Percentiles rank a stretch among this genome's conserved stretches.
phyloP scores from a whole-genome alignment of 257 asterid genomes.

The Salvia hispanica region DNA sequence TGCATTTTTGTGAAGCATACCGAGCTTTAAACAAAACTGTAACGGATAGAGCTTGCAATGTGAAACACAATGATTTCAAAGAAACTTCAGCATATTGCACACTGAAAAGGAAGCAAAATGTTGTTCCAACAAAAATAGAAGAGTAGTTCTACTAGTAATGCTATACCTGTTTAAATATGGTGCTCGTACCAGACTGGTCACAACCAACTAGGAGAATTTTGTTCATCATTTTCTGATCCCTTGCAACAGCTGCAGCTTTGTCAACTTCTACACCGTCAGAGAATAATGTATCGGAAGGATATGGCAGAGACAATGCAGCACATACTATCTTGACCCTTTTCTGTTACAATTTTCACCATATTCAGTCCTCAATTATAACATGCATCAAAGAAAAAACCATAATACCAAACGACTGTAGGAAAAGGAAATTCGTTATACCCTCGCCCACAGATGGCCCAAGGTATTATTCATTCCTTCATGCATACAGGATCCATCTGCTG shows the following conservation, averaged over 20 bases:
- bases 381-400: constrained; percentile 9
- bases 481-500: constrained; percentile 56
- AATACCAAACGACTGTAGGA: neutral
- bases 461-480: constrained; percentile 37
- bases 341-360: constrained; percentile 44
- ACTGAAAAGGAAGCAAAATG: constrained; percentile 21
- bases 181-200: constrained; percentile 73
- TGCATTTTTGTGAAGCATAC: constrained; percentile 6
- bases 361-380: constrained; percentile 5
- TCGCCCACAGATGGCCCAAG: constrained; percentile 35
- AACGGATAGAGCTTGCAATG: neutral
- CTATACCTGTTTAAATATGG: constrained; percentile 76
- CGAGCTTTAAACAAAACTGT: neutral
- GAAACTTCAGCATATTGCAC: neutral
- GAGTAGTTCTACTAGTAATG: constrained; percentile 7
- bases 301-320: constrained; percentile 67
- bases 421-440: constrained; percentile 36
- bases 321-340: constrained; percentile 55
- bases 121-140: neutral
- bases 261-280: constrained; percentile 38
- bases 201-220: constrained; percentile 70
- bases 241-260: constrained; percentile 29
- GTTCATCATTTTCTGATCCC: constrained; percentile 32
- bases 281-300: constrained; percentile 46
- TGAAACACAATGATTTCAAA: neutral